These are phyloP conservation scores for Mayamaea pseudoterrestris DNA, from an alignment of 108 stramenopile genomes.

Conservation along the genomic window DNA sequence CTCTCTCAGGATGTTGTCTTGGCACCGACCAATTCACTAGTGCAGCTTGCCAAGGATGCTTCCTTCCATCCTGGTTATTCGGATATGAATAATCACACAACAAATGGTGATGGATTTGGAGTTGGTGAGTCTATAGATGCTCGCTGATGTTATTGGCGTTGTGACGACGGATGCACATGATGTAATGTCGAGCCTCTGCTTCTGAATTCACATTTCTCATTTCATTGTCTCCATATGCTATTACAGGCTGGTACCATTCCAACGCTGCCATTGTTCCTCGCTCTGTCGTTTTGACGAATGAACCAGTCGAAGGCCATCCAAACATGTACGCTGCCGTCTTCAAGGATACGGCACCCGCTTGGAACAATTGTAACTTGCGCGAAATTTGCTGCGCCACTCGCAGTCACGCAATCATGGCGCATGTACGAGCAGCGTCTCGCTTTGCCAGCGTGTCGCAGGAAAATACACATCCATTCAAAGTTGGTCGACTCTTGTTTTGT, in stretches of 20 bases:
- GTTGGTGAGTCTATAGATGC: too few relatives aligned
- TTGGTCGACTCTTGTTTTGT: conserved; percentile 16
- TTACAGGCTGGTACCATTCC: conserved; percentile 13
- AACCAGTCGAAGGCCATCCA: background rate
- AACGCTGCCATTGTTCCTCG: conserved; percentile 1
- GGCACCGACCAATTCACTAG: conserved; percentile 10
- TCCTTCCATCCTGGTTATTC: conserved; percentile 13
- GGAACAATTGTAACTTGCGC: conserved; percentile 11
- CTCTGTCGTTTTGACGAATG: background rate
- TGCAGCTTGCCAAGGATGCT: conserved; percentile 12
- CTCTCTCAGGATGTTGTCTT: conserved; percentile 13
- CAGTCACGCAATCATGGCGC: conserved; percentile 10
- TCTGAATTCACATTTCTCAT: too few relatives aligned
- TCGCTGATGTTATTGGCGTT: too few relatives aligned
- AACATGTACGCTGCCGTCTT: conserved; percentile 10
- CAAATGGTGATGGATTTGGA: conserved; percentile 17
- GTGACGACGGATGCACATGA: too few relatives aligned
- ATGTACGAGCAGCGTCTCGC: conserved; percentile 12
- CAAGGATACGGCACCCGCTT: conserved; percentile 12
- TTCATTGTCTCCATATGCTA: too few relatives aligned
- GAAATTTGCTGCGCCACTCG: conserved; percentile 10
- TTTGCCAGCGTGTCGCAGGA: conserved; percentile 3
- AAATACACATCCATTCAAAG: conserved; percentile 17
- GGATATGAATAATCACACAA: background rate
- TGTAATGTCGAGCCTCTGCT: too few relatives aligned